Percentiles rank a stretch among this genome's conserved stretches.
Conservation (phyloP, 306 rosid species). For the Sicyos edulis region DNA sequence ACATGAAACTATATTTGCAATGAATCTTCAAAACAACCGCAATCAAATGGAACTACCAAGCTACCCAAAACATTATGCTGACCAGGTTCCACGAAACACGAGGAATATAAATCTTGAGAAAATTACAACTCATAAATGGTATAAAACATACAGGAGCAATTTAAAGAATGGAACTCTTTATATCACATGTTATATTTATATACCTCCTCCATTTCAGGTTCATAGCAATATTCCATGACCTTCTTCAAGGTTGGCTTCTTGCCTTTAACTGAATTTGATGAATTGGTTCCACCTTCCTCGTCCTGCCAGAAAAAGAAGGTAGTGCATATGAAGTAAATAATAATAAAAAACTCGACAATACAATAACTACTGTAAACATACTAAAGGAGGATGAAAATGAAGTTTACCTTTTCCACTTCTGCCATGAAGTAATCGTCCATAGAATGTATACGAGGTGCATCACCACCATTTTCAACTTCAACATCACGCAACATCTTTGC, state of each 20-base stretch:
- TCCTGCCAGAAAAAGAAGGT: constrained; percentile 38
- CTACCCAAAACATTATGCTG: not conserved
- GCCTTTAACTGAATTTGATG: constrained; percentile 64
- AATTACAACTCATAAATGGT: not conserved
- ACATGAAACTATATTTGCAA: not conserved
- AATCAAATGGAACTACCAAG: not conserved
- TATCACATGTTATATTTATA: not conserved
- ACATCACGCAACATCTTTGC: constrained; percentile 93
- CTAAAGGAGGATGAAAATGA: constrained; percentile 1
- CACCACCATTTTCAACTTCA: constrained; percentile 84
- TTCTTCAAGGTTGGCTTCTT: constrained; percentile 67
- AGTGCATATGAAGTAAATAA: constrained; percentile 16
- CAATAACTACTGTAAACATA: not conserved
- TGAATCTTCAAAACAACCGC: not conserved
- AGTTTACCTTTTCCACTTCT: constrained; percentile 84
- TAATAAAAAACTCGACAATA: not conserved
- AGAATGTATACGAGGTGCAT: constrained; percentile 91
- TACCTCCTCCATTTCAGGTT: constrained; percentile 99
- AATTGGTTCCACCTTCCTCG: constrained; percentile 60
- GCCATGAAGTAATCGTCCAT: constrained; percentile 97
- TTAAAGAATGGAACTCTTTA: not conserved
- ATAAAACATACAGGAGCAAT: not conserved
- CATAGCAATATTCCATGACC: constrained; percentile 96
- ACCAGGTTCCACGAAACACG: not conserved
- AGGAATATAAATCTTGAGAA: not conserved